Evolutionary conservation across 192 early-diverging fungal species (phyloP).

Genomic region (Backusella tuberculispora): DNA sequence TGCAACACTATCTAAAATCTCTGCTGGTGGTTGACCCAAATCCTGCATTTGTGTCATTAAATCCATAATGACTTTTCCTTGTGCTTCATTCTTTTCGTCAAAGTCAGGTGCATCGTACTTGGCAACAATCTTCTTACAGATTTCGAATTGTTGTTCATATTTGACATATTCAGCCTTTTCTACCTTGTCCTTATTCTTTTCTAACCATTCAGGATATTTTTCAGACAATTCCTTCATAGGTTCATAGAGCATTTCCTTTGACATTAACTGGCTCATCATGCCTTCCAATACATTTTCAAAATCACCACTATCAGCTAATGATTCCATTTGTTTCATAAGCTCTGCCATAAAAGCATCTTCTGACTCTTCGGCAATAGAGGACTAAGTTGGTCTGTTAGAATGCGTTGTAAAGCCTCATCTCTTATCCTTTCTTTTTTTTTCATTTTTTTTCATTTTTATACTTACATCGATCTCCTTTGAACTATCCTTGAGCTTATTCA

Average conservation of each 20-base stretch:
- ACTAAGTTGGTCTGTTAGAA: conserved; percentile 33
- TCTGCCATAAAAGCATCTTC: conserved; percentile 64
- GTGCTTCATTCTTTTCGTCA: conserved; percentile 70
- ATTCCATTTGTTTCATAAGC: conserved; percentile 83
- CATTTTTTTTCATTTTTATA: neutral
- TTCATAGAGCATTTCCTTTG: conserved; percentile 93
- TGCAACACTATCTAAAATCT: conserved; percentile 86
- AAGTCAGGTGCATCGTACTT: conserved; percentile 77
- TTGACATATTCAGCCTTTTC: conserved; percentile 71
- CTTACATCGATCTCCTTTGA: conserved; percentile 83
- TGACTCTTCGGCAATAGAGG: conserved; percentile 54
- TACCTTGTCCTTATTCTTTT: conserved; percentile 74
- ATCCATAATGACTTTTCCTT: conserved; percentile 75
- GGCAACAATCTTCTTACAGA: conserved; percentile 79
- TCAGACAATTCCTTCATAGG: conserved; percentile 89
- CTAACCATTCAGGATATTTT: conserved; percentile 91
- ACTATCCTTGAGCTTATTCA: conserved; percentile 87
- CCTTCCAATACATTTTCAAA: conserved; percentile 87
- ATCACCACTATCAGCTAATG: conserved; percentile 67
- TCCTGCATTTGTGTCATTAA: conserved; percentile 99
- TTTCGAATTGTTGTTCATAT: conserved; percentile 79
- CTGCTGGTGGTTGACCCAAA: conserved; percentile 92
- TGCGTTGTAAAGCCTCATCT: too few relatives aligned
- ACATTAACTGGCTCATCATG: conserved; percentile 91
- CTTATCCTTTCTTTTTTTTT: neutral